Percentiles rank a stretch among this genome's conserved stretches.
Conservation (phyloP, 345 rosid species). For the Citrus mangshanensis region DNA sequence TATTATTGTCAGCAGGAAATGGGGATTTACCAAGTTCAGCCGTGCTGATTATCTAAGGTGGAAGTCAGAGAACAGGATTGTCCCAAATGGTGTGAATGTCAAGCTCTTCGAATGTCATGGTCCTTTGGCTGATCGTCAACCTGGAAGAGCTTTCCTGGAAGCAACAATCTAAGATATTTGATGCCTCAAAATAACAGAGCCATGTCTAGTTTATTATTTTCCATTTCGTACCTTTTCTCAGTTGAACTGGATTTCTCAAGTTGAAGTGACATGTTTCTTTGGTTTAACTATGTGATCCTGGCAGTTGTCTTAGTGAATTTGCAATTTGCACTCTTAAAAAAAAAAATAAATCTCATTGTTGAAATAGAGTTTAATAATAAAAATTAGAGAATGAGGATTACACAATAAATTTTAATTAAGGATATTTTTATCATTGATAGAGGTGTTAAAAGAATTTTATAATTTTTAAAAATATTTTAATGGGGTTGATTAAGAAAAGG, state of each 20-base stretch:
- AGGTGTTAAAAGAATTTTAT: no score
- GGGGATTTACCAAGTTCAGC: constrained; percentile 58
- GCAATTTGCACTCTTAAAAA: not conserved
- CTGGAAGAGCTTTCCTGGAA: constrained; percentile 11
- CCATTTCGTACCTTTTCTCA: not conserved
- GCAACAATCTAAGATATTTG: not conserved
- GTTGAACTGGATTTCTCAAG: not conserved
- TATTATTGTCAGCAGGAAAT: constrained; percentile 61
- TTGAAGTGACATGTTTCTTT: not conserved
- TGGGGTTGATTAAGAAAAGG: no score
- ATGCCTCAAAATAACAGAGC: not conserved
- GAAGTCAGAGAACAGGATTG: constrained; percentile 43
- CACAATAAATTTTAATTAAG: no score
- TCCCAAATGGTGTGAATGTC: constrained; percentile 53
- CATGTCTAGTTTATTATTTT: not conserved
- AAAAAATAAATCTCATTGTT: no score
- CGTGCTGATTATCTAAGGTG: constrained; percentile 45
- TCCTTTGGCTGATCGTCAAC: constrained; percentile 12
- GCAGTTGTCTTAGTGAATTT: not conserved
- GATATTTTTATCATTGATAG: no score
- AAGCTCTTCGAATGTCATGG: constrained; percentile 27
- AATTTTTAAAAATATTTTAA: no score
- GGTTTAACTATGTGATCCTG: not conserved
- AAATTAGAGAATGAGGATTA: no score
- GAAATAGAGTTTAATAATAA: no score